Evolutionary conservation across 371 early-diverging fungal species (phyloP), one percentile per base, ranked within the genome.

Genomic region (Conidiobolus incongruus): DNA sequence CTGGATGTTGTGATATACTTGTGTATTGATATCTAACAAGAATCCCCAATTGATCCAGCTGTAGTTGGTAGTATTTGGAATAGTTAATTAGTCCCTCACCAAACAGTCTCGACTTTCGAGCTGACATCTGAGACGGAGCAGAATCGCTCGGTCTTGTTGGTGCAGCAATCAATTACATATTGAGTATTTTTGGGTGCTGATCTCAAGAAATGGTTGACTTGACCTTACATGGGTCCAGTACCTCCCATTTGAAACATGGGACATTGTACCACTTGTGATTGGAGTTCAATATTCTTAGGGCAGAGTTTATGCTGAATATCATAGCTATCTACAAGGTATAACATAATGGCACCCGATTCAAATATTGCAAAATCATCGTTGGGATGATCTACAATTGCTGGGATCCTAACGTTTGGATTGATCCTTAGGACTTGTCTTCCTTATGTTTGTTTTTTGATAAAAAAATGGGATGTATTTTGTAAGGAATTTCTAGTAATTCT

Each of bases 301-400:
- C 56, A 40, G 16, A 68, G 35, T 24, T 47, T 46, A 50, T 61
- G 54, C 19, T 63, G 45, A n/a, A 53, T 55, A 49, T 68, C 68
- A 47, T 65, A 61, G 48, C 56, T 50, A 21, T 68, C 62, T n/a
- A 56, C 59, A 5, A 68, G 51, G 48, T 65, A 68, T n/a, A 62
- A 45, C 41, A 68, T 45, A 33, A 68, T 68, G 12, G 68, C 68
- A 17, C 63, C 65, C 23, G 48, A 49, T 41, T 68, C 68, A 45
- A 65, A 62, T 15, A 68, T 62, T 29, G 46, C 23, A 46, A 65
- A 65, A 47, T 63, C 61, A 33, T 52, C 52, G 31, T 50, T 46
- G 31, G 44, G 33, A 35, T 55, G 51, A 49, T 62, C 63, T 2
- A 58, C 54, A 32, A 67, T 58, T 16, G 65, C 60, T 20, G 64